These are phyloP conservation scores for Aspergillus taichungensis DNA, from an alignment of 495 filamentous ascomycete species.

Conservation along the genomic window DNA sequence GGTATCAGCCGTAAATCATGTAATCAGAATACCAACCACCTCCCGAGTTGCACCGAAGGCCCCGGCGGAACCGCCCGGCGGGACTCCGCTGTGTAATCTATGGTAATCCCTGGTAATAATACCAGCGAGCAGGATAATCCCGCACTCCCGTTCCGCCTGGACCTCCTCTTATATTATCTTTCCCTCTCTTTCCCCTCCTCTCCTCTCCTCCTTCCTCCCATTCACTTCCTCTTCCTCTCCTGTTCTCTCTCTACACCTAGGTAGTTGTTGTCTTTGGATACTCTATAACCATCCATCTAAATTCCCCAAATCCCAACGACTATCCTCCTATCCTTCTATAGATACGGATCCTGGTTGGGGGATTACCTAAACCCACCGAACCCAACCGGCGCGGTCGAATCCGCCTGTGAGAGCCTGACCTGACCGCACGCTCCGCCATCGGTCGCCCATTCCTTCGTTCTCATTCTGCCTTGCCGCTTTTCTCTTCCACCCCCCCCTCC, in stretches of 20 bases:
- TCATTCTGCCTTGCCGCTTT: constrained; percentile 8
- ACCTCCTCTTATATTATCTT: constrained; percentile 8
- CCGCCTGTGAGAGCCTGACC: constrained; percentile 14
- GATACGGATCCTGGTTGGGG: background rate
- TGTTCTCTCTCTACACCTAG: constrained; percentile 3
- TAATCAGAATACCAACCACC: background rate
- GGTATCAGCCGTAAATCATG: too few relatives aligned
- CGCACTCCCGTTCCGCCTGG: constrained; percentile 9
- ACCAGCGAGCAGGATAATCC: background rate
- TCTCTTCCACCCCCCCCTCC: constrained; percentile 3
- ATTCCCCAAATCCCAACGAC: too few relatives aligned
- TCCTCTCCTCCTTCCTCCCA: constrained; percentile 9
- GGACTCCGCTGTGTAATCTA: constrained; percentile 23
- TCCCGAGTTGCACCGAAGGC: constrained; percentile 13
- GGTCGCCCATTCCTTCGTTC: constrained; percentile 15
- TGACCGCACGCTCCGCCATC: constrained; percentile 15
- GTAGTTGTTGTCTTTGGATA: too few relatives aligned
- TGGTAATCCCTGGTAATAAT: background rate
- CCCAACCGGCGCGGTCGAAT: constrained; percentile 7
- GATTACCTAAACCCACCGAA: constrained; percentile 11
- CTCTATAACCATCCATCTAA: too few relatives aligned
- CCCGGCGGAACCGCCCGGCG: constrained; percentile 28
- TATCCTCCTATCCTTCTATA: constrained; percentile 3
- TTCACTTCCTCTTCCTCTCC: constrained; percentile 9
- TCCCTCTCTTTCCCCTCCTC: constrained; percentile 8